Evolutionary conservation across 805 yeast species (phyloP).

Genomic region (Saccharomycopsis oosterbeekiorum): DNA sequence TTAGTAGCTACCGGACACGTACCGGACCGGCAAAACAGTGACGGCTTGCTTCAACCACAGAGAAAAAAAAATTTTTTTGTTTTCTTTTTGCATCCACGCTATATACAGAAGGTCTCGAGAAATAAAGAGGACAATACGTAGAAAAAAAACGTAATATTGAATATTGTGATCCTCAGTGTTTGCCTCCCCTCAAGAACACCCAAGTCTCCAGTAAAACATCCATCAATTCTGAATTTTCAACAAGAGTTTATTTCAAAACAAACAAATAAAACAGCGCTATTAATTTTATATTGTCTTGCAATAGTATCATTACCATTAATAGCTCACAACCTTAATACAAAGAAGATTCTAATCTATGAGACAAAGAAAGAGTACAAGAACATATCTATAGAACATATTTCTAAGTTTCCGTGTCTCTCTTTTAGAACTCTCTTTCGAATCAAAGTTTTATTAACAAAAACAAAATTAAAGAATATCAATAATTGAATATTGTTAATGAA

Average conservation of each 20-base stretch:
- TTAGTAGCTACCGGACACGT: neutral
- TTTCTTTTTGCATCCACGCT: neutral
- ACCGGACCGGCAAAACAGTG: neutral
- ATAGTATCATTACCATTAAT: too few species aligned
- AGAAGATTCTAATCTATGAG: neutral
- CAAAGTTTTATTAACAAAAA: too few species aligned
- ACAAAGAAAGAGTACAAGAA: neutral
- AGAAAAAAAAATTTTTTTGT: neutral
- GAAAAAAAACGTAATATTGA: neutral
- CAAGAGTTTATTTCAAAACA: neutral
- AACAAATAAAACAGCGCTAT: neutral
- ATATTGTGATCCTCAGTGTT: neutral
- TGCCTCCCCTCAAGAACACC: neutral
- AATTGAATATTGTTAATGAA: constrained; percentile 1
- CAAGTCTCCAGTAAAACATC: neutral
- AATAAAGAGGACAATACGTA: neutral
- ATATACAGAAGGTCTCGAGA: neutral
- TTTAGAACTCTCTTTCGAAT: too few species aligned
- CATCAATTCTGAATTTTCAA: neutral
- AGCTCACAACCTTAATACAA: too few species aligned
- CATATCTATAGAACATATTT: too few species aligned
- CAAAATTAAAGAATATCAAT: neutral
- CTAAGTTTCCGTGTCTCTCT: too few species aligned
- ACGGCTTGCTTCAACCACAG: neutral
- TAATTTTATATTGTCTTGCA: too few species aligned